A percentile compares a stretch with the other conserved stretches of the same genome.
Evolutionary conservation across 768 basidiomycete genomes (phyloP).

Genomic region (Tricholomella constricta): DNA sequence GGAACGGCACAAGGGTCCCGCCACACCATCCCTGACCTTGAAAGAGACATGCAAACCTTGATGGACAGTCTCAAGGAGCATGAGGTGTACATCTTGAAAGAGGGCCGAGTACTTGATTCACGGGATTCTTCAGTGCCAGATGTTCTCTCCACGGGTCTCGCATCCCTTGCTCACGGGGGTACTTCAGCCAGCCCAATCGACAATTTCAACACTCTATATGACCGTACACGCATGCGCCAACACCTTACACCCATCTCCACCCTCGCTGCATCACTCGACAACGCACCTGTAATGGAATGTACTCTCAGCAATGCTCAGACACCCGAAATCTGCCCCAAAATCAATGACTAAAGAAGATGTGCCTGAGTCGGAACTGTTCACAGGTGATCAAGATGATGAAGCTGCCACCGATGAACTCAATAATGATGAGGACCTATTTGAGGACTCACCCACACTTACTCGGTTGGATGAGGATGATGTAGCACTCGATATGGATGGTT

Average conservation of each 20-base stretch:
- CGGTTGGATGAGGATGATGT: conserved; percentile 7
- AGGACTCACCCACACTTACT: conserved; percentile 9
- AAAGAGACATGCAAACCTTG: not conserved
- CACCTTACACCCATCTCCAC: no score
- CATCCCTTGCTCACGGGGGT: not conserved
- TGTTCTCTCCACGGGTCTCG: not conserved
- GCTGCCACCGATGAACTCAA: not conserved
- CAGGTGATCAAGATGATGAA: not conserved
- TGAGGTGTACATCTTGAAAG: not conserved
- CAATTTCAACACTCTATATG: no score
- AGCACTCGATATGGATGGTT: conserved; percentile 13
- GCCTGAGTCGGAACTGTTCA: not conserved
- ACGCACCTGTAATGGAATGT: no score
- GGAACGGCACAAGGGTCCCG: not conserved
- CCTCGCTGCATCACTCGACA: no score
- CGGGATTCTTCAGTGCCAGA: not conserved
- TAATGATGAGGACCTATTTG: conserved; percentile 1
- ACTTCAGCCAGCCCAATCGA: no score
- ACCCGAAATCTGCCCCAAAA: no score
- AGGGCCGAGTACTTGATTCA: not conserved
- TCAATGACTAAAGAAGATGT: not conserved
- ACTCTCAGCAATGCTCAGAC: no score
- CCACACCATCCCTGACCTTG: not conserved
- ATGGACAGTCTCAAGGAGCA: not conserved
- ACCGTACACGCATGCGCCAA: no score